Evolutionary conservation across 2,329 filamentous ascomycete species (phyloP), one percentile per base, ranked within the genome.

Genomic region (Fusarium scirpi): DNA sequence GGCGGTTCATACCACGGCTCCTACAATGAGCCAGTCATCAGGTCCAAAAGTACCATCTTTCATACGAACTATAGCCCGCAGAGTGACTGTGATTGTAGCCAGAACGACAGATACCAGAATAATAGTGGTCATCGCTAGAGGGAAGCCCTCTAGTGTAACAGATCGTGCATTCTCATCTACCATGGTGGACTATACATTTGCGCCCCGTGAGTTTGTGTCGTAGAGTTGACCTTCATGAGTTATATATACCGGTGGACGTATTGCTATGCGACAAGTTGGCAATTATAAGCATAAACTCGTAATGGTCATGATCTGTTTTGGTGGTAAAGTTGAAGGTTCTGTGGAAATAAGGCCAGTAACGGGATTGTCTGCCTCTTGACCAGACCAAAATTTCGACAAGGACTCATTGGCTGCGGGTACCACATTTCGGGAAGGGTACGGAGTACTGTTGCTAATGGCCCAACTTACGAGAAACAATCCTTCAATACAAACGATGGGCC

Each of bases 1-100:
- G 4, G 10, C 11, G 3, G 3, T 13, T 9, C 55, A 16, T 53
- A 58, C 47, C 25, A 53, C 30, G 3, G 38, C 56, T 4, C 16
- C 22, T 2, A 58, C 22, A 11, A 58, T 52, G 0, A 58, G 45
- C 55, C 46, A 52, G n/a, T 58, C 55, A 8, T 52, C 55, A 22
- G 44, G 30, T 2, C 38, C 46, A 10, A 58, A 58, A 1, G 16
- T 58, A 1, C 18, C 25, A 15, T 58, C 55, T 8, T 12, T 44
- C 18, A 44, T 8, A 1, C 55, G 46, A 15, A 52, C 46, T 24
- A 34, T 25, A 5, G 27, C 20, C 1, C 55, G 45, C 5, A 58
- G 13, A 5, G 38, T 40, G 3, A 53, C 47, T 6, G 29, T 15
- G 1, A 58, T 45, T 8, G 29, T 30, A 13, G 38, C 47, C 6